Evolutionary conservation across 2,329 filamentous ascomycete species (phyloP).

Genomic region (Colletotrichum sp.): DNA sequence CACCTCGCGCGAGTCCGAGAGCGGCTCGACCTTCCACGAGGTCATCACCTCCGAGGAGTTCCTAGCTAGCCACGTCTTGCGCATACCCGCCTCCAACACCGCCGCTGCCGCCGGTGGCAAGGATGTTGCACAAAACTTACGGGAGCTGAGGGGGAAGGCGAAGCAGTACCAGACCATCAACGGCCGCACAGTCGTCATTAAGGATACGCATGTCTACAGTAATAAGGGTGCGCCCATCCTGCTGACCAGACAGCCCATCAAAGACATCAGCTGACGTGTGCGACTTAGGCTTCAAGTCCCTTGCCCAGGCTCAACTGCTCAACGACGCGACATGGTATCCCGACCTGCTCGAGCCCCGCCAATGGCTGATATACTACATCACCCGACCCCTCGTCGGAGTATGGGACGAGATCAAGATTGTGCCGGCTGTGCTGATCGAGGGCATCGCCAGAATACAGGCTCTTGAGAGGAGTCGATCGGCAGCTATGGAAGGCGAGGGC

Average conservation of each 20-base stretch:
- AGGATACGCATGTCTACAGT: constrained; percentile 90
- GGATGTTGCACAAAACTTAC: constrained; percentile 67
- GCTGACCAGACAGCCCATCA: background rate
- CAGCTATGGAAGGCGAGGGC: constrained; percentile 45
- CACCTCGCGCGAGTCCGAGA: constrained; percentile 86
- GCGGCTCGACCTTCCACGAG: constrained; percentile 76
- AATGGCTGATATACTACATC: constrained; percentile 98
- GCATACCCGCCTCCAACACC: constrained; percentile 63
- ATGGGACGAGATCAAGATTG: constrained; percentile 77
- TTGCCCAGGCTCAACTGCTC: constrained; percentile 88
- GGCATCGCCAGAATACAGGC: constrained; percentile 43
- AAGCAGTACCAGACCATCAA: constrained; percentile 95
- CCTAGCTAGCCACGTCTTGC: constrained; percentile 93
- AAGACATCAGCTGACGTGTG: background rate
- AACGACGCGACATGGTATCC: constrained; percentile 87
- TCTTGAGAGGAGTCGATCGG: constrained; percentile 38
- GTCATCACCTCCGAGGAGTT: constrained; percentile 92
- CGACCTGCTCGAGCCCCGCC: constrained; percentile 84
- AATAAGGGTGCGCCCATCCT: constrained; percentile 77
- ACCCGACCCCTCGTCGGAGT: constrained; percentile 84
- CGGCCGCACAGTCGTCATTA: constrained; percentile 90
- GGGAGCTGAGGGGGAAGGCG: constrained; percentile 89
- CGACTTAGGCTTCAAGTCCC: constrained; percentile 79
- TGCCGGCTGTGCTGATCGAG: constrained; percentile 65
- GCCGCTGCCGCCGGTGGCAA: constrained; percentile 57